Conservation (phyloP, 495 filamentous ascomycete genomes). For the Penicillium steckii region DNA sequence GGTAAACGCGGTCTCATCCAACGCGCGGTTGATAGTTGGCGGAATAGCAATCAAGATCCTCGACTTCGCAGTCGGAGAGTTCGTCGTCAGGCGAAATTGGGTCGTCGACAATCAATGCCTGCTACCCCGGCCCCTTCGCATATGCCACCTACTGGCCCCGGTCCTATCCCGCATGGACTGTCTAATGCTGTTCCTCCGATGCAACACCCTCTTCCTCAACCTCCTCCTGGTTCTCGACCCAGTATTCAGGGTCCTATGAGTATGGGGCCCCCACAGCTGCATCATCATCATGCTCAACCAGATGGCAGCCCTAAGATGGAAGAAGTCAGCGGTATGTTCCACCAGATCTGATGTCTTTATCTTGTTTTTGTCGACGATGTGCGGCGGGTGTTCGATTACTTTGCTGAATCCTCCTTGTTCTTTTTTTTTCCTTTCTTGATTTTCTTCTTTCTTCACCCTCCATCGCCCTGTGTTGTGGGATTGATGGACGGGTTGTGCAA, state of each 20-base stretch:
- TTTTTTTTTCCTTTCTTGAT: not conserved
- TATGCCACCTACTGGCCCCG: conserved; percentile 41
- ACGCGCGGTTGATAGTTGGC: conserved; percentile 95
- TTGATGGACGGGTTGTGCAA: conserved; percentile 11
- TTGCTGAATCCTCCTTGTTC: conserved; percentile 6
- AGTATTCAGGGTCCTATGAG: conserved; percentile 54
- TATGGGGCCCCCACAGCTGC: conserved; percentile 66
- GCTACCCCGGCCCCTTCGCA: conserved; percentile 44
- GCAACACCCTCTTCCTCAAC: conserved; percentile 26
- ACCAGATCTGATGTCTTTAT: conserved; percentile 59
- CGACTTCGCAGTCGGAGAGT: conserved; percentile 87
- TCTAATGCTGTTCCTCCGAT: conserved; percentile 13
- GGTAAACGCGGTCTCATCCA: conserved; percentile 96
- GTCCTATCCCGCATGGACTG: conserved; percentile 52
- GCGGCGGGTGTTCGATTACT: conserved; percentile 15
- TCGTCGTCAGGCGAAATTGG: conserved; percentile 92
- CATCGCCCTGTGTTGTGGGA: not conserved
- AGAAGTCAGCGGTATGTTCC: conserved; percentile 94
- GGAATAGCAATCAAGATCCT: conserved; percentile 97
- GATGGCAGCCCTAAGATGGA: conserved; percentile 73
- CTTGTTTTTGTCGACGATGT: conserved; percentile 13
- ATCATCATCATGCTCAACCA: conserved; percentile 78
- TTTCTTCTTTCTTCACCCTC: not conserved
- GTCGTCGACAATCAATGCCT: conserved; percentile 62
- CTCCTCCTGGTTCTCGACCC: conserved; percentile 42